These are phyloP conservation scores for Globisporangium solare DNA, from an alignment of 352 stramenopile species.

Conservation along the genomic window DNA sequence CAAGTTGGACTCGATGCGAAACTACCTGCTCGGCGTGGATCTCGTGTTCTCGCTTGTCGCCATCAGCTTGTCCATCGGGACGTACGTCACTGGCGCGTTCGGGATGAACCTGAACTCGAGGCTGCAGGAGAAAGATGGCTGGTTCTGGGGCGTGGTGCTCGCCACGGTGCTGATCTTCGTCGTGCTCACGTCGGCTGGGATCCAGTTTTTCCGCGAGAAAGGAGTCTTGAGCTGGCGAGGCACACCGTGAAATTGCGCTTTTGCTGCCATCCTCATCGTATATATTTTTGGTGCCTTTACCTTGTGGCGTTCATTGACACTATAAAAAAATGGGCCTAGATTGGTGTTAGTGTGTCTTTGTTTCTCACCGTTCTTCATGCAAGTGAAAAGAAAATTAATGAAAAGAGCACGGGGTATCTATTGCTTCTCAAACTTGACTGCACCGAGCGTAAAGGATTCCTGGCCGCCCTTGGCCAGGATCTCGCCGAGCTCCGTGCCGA, in stretches of 20 bases:
- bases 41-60: constrained; percentile 67
- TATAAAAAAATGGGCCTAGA: no score
- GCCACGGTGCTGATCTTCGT: constrained; percentile 40
- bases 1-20: constrained; percentile 75
- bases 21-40: constrained; percentile 69
- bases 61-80: constrained; percentile 60
- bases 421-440: constrained; percentile 75
- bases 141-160: constrained; percentile 59
- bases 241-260: background rate
- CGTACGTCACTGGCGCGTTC: constrained; percentile 61
- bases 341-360: background rate
- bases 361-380: background rate
- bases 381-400: background rate
- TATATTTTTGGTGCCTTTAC: constrained; percentile 10
- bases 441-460: constrained; percentile 79
- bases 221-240: constrained; percentile 37
- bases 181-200: constrained; percentile 31
- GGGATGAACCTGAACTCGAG: constrained; percentile 68
- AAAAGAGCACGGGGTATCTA: background rate
- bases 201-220: constrained; percentile 63
- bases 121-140: constrained; percentile 31
- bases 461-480: constrained; percentile 72
- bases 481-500: constrained; percentile 81
- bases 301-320: background rate
- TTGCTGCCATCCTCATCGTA: no score